Evolutionary conservation across 2,329 filamentous ascomycete genomes (phyloP), one percentile per base, ranked within the genome.

Genomic region (Salinomyces thailandicus): DNA sequence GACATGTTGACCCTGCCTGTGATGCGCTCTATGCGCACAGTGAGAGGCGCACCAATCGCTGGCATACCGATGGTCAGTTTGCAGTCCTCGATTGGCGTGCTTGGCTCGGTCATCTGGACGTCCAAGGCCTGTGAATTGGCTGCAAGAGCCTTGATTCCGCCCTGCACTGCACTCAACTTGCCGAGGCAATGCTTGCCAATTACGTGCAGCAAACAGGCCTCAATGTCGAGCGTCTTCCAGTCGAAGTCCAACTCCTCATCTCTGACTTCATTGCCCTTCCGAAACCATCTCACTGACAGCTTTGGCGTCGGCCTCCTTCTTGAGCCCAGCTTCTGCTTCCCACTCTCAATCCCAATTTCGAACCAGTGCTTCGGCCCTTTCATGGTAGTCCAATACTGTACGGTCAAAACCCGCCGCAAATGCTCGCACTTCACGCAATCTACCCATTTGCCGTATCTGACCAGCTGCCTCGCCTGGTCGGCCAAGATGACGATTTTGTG

Each of bases 321-420:
- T 57, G 61, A 39, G 47, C 37, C 13, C 16, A 13, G 13, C 18
- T 15, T 18, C 12, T 42, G 31, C 7, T 55, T 65, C 19, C 79
- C 79, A 53, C 79, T 86, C 41, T 77, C 72, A 22, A 94, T 74
- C 7, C 86, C 87, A 34, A 98, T 68, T 46, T 96, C 79, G 32
- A 98, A 69, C 89, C 91, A 98, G 57, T 79, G 93, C 64, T 93
- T 94, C 12, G 73, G 69, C 1, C 75, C 75, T 38, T 72, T 69
- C 49, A 78, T 75, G 34, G 74, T 72, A 12, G 74, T 69, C 91
- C 91, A 98, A 61, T 98, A 98, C 53, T 95, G 87, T 20, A 98
- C 73, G 7, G 86, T 77, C 39, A 98, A 66, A 18, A 81, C 81
- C 42, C 91, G 75, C 55, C 91, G 83, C 24, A 94, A 68, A 18